Base-by-base conservation (phyloP, 2,329 filamentous ascomycete species). In the Cercospora beticola region DNA sequence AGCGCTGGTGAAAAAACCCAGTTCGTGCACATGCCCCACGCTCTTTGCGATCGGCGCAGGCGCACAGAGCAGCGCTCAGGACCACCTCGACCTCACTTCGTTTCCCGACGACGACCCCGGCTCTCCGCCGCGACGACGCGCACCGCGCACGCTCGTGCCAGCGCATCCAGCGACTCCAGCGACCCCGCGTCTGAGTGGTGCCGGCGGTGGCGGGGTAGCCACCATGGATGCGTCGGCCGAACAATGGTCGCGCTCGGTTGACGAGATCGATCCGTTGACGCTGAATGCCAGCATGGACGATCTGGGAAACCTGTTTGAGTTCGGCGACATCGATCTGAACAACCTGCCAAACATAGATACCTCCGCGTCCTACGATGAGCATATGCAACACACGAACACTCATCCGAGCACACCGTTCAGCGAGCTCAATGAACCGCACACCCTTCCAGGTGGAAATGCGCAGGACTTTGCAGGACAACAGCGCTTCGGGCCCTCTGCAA, bases 241-340 rank as follows among this genome's bases (percentile, higher is more conserved):
- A 56, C 74, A 74, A 68, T 84, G 82, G 82, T 75, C 79, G 58
- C 77, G 74, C 68, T 73, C 75, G 28, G 65, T 74, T 36, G 80
- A 82, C 67, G 78, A 78, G 26, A 78, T 81, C 69, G 80, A 82
- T 65, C 73, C 77, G 68, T 58, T 64, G 62, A 21, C 52, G 62
- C 62, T 64, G 49, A 64, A 58, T 21, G 62, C 62, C 40, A 77
- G 80, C 31, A 78, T 83, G 43, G 80, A 83, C 69, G 81, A 83
- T 67, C 80, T 83, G 64, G 78, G 76, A 67, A 80, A 79, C 68
- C 77, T 84, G 57, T 80, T 84, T 73, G 80, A 83, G 62, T 78
- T 79, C 54, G 76, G 76, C 52, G 76, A 79, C 63, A 76, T 79
- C 57, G 76, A 79, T 64, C 72, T 79, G 49, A 74, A 74, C 64